Evolutionary conservation across 2,329 filamentous ascomycete species (phyloP), one percentile per base, ranked within the genome.

Genomic region (Fusarium longipes): DNA sequence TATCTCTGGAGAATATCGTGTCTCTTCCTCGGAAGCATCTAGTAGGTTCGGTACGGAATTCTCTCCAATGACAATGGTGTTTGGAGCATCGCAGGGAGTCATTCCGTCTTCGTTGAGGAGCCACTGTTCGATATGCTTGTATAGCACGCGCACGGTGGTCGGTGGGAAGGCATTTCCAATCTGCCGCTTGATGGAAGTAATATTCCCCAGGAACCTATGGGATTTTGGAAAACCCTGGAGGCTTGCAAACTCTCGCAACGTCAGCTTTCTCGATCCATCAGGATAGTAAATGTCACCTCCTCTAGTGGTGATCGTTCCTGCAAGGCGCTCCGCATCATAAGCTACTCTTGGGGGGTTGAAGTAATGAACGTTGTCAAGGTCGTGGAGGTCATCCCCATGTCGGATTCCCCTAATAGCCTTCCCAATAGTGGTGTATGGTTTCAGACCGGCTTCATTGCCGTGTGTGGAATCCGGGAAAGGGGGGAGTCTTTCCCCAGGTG

Each of bases 141-240:
- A 87, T 0, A 88, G 70, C 0, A 82, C 76, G 25, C 78, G 77
- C 4, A 87, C 87, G 0, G 85, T 83, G 27, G 79, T 79, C 0
- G 91, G 87, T 0, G 93, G 91, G 17, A 95, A 93, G 0, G 92
- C 92, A 71, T 96, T 95, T 0, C 92, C 92, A 65, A 95, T 91
- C 74, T 93, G 91, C 65, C 82, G 84, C 67, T 85, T 85, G 17
- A 86, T 78, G 15, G 73, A 75, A 1, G 75, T 77, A 18, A 76
- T 74, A 0, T 76, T 80, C 0, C 77, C 78, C 0, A 78, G 63
- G 71, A 95, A 94, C 1, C 75, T 74, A 73, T 92, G 90, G 3
- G 79, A 73, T 0, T 78, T 61, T 0, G 91, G 90, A 51, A 96
- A 96, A 0, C 89, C 89, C 66, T 93, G 90, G 1, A 96, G 75